Evolutionary conservation across 768 basidiomycete genomes (phyloP), one percentile per base, ranked within the genome.

Genomic region (Hydnum rufescens): DNA sequence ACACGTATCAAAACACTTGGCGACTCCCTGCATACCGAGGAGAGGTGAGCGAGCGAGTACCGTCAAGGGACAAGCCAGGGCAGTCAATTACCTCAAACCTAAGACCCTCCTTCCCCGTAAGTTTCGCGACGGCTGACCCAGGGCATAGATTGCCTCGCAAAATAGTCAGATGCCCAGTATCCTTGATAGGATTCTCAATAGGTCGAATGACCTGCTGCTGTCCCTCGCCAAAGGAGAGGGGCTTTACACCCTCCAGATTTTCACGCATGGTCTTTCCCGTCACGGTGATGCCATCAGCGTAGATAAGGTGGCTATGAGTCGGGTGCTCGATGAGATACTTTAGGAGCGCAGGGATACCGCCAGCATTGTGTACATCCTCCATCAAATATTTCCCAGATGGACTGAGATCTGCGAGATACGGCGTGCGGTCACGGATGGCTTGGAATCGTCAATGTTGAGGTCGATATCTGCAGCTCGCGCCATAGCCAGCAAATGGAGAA

Each of bases 101-200:
- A 50, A 76, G 64, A 3, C 90, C 90, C 66, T 95, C 90, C 65
- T 92, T 90, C 13, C 90, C 89, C 4, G 90, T 93, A 56, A 95
- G 69, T 66, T 96, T 96, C 16, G 88, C 86, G 19, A 96, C 89
- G 28, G 87, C 81, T 1, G 80, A 79, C 48, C 74, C 83, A 0
- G 90, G 90, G 2, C 84, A 80, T 42, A 96, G 69, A 64, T 84
- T 90, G n/a, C 90, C 90, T 50, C 78, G 74, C 56, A 96, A 65
- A 59, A 96, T 88, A 8, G 78, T 79, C 58, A 95, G 65, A 65
- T 93, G 90, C 1, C 90, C 90, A 2, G 80, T 88, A 23, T 69
- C 61, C 63, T 95, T 93, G 66, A 95, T 82, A 5, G 90, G 86
- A 60, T 87, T 73, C 26, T 73, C 71, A 42, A 90, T 64, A 39